These are phyloP conservation scores for Moniliella sp. DNA, from an alignment of 1,284 basidiomycete genomes.

Conservation along the genomic window DNA sequence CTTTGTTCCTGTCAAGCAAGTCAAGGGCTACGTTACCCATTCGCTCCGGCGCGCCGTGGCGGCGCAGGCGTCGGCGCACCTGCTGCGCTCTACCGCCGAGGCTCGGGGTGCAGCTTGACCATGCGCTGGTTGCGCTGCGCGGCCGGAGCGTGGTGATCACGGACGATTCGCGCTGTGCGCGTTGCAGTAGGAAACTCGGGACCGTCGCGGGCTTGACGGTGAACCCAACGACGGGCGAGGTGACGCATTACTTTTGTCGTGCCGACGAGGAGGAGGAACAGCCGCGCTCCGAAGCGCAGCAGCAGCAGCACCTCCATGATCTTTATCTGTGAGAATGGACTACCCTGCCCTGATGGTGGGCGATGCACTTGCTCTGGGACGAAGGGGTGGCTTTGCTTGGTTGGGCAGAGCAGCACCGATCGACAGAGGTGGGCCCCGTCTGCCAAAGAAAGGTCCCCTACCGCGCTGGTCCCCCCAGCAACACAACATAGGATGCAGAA, in stretches of 20 bases:
- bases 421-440: no score
- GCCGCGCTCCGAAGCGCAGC: no score
- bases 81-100: conserved; percentile 49
- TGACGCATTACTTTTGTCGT: conserved; percentile 27
- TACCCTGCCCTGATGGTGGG: no score
- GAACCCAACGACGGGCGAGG: conserved; percentile 33
- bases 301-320: no score
- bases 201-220: conserved; percentile 72
- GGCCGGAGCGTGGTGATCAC: conserved; percentile 65
- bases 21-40: conserved; percentile 45
- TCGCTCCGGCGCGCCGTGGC: conserved; percentile 10
- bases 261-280: no score
- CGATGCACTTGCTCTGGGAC: no score
- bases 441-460: no score
- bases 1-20: conserved; percentile 55
- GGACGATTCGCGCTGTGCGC: conserved; percentile 63
- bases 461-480: no score
- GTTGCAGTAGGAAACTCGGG: conserved; percentile 82
- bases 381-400: no score
- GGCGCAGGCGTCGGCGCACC: conserved; percentile 5
- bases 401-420: no score
- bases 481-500: no score
- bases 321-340: no score
- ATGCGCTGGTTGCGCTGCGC: conserved; percentile 53
- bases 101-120: conserved; percentile 51